Evolutionary conservation across 2,329 filamentous ascomycete species (phyloP), one percentile per base, ranked within the genome.

Genomic region (Colletotrichum echinochloae): DNA sequence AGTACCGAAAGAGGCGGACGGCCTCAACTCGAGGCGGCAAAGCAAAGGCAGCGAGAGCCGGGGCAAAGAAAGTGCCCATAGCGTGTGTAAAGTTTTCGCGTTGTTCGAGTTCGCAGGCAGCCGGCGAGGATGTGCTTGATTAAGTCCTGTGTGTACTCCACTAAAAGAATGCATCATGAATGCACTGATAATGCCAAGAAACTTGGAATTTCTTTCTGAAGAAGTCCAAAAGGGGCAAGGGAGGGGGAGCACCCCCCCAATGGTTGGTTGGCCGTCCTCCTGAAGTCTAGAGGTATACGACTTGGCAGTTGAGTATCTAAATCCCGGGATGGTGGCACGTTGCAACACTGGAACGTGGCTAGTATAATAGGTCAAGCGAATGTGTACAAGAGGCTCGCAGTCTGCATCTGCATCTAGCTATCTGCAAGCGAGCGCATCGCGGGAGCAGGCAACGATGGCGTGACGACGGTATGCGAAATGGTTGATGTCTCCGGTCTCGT

Each of bases 1-100:
- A 44, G 54, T 23, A 52, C 30, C 54, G 39, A 60, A 65, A 33
- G 37, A 26, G 33, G 41, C 35, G 28, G 56, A 41, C 37, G 52
- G 39, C 35, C 37, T 48, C 37, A 49, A 65, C 39, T 60, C n/a
- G 49, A 51, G 26, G 55, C 28, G 55, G 49, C 16, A 48, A 51
- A 44, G 49, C 16, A 48, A 51, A 44, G 33, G 49, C 48, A 49
- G 55, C 33, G 62, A 59, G 57, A 48, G 30, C 26, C 51, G 41
- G 23, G 20, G 26, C 20, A n/a, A 46, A 11, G 1, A 54, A 52
- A 37, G 51, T 70, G 63, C 56, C 67, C 57, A 67, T 54, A 67
- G 57, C 67, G 37, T 57, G 41, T 44, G 52, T 48, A 70, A 59
- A 48, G 64, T 70, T 70, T 67, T 39, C 44, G 35, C 41, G 63